Evolutionary conservation across 805 yeast genomes (phyloP), one percentile per base, ranked within the genome.

Genomic region (Candida xyloterini): DNA sequence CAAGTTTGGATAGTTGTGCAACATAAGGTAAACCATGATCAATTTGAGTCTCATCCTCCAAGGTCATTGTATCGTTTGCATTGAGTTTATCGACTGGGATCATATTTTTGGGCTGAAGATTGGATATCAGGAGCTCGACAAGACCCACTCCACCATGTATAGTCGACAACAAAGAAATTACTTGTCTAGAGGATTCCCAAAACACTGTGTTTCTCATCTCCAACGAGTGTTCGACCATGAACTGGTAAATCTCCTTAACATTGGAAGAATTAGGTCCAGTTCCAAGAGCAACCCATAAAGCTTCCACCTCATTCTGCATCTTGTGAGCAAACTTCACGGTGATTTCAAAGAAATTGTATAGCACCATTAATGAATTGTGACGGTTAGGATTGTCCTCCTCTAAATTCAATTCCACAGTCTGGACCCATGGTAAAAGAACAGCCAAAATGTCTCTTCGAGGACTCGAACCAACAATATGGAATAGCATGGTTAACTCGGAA

Each of bases 231-330:
- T 71, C 71, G 31, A 86, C 68, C 30, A 88, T 67, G 55, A 79
- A 93, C 31, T 81, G 84, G 54, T 87, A 63, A 15, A 88, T 84
- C 1, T 77, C 79, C 31, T 79, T 79, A 15, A 82, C 81, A 52
- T 91, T 89, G n/a, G 67, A 71, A 22, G 76, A 72, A 21, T 76
- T 73, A n/a, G 75, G 73, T 5, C 84, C 86, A 35, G 75, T 78
- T 1, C 95, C 96, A n/a, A 93, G 67, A 0, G 97, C 91, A 5
- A 86, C 88, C 99, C 99, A 93, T 15, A 93, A 62, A 0, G 95
- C 95, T 59, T 90, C 97, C 9, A 93, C 87, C 52, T 89, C 98
- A 52, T 83, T 84, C 30, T 87, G 86, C 50, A 87, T 78, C 10
- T 71, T 68, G 33, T 82, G 81, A 36, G 90, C 78, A 51, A 82